Evolutionary conservation across 495 filamentous ascomycete species (phyloP).

Genomic region (Penicillium psychrofluorescens): DNA sequence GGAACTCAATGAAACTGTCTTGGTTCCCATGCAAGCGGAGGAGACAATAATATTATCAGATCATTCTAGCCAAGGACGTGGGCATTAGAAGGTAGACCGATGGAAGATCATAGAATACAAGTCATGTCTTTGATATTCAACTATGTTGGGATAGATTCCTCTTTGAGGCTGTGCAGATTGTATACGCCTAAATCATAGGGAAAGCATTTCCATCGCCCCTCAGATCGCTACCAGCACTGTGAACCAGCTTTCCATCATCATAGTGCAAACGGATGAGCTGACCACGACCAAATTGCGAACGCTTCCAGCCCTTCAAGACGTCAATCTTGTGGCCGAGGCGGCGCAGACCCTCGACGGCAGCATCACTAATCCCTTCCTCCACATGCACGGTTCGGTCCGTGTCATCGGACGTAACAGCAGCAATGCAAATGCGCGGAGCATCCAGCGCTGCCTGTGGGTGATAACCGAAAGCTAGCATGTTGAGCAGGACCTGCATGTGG

Average conservation of each 20-base stretch:
- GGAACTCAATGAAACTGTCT: too few relatives aligned
- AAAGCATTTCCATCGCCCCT: constrained; percentile 82
- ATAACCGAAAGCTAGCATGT: constrained; percentile 79
- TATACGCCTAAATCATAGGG: constrained; percentile 33
- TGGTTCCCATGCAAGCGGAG: too few relatives aligned
- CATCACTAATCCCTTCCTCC: constrained; percentile 75
- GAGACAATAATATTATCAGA: too few relatives aligned
- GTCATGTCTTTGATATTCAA: too few relatives aligned
- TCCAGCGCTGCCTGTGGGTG: constrained; percentile 87
- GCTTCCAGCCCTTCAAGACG: constrained; percentile 57
- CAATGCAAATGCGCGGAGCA: constrained; percentile 79
- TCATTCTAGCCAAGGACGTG: too few relatives aligned
- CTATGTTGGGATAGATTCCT: too few relatives aligned
- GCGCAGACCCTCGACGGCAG: constrained; percentile 57
- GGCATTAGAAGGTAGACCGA: too few relatives aligned
- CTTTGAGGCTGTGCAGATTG: background rate
- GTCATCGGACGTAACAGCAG: constrained; percentile 49
- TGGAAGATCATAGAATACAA: too few relatives aligned
- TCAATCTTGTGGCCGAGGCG: constrained; percentile 66
- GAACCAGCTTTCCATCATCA: constrained; percentile 62
- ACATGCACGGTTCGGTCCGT: constrained; percentile 60
- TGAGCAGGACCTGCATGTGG: constrained; percentile 89
- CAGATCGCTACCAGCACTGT: constrained; percentile 79
- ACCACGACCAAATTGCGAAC: constrained; percentile 78
- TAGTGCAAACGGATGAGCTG: constrained; percentile 79